A percentile compares a stretch with the other conserved stretches of the same genome.
Evolutionary conservation across 78 protist species (phyloP).

Genomic region (Guillardia theta): DNA sequence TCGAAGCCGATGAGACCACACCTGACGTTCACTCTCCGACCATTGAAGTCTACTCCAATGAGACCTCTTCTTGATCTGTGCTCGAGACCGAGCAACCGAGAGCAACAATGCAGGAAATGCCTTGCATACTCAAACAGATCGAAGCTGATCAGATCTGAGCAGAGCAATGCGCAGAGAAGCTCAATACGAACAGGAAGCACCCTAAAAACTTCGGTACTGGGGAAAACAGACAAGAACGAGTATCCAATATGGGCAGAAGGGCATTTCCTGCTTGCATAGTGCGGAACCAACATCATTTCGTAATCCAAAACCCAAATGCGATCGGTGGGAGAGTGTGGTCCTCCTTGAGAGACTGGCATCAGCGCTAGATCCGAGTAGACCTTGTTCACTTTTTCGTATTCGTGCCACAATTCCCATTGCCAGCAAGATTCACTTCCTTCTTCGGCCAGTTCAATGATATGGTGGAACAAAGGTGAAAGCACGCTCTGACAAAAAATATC

Average conservation of each 20-base stretch:
- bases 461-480: conserved; percentile 11
- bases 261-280: background rate
- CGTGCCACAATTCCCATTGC: conserved; percentile 25
- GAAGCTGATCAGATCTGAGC: conserved; percentile 15
- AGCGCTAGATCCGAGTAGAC: background rate
- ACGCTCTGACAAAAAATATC: background rate
- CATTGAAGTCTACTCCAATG: conserved; percentile 32
- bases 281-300: conserved; percentile 42
- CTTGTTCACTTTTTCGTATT: conserved; percentile 26
- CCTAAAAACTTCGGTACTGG: conserved; percentile 18
- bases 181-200: conserved; percentile 37
- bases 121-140: conserved; percentile 32
- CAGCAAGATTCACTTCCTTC: conserved; percentile 21
- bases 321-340: background rate
- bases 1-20: conserved; percentile 8
- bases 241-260: background rate
- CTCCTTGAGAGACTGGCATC: background rate
- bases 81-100: conserved; percentile 40
- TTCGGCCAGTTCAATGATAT: conserved; percentile 29
- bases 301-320: conserved; percentile 11
- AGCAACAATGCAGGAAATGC: conserved; percentile 39
- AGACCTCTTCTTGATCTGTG: background rate
- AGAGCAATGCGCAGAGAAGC: conserved; percentile 30
- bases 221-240: conserved; percentile 34
- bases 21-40: conserved; percentile 27